Percentiles rank a stretch among this genome's conserved stretches.
Evolutionary conservation across 176 grass and related monocot genomes (phyloP).

Genomic region (maize (Zea mays)): Zm-B73-REFERENCE-NAM-5.0 NC_050098.1:225261501-225262000

Average conservation of each 20-base stretch:
- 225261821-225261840: slow-evolving; percentile 12
- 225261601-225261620: slow-evolving; percentile 64
- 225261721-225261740: slow-evolving; percentile 93
- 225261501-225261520: slow-evolving; percentile 6
- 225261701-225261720: slow-evolving; percentile 92
- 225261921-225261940: slow-evolving; percentile 63
- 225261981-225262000: slow-evolving; percentile 34
- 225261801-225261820: slow-evolving; percentile 13
- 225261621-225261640: slow-evolving; percentile 35
- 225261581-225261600: slow-evolving; percentile 64
- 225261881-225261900: slow-evolving; percentile 73
- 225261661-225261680: slow-evolving; percentile 1
- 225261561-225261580: slow-evolving; percentile 90
- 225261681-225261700: slow-evolving; percentile 68
- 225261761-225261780: slow-evolving; percentile 29
- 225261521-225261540: background rate
- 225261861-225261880: slow-evolving; percentile 27
- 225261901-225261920: slow-evolving; percentile 64
- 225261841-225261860: slow-evolving; percentile 15
- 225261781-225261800: slow-evolving; percentile 26
- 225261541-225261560: slow-evolving; percentile 46
- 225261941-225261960: slow-evolving; percentile 72
- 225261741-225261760: slow-evolving; percentile 93
- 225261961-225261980: slow-evolving; percentile 79
- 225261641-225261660: background rate